Evolutionary conservation across 495 filamentous ascomycete species (phyloP).

Genomic region (Parathielavia appendiculata): DNA sequence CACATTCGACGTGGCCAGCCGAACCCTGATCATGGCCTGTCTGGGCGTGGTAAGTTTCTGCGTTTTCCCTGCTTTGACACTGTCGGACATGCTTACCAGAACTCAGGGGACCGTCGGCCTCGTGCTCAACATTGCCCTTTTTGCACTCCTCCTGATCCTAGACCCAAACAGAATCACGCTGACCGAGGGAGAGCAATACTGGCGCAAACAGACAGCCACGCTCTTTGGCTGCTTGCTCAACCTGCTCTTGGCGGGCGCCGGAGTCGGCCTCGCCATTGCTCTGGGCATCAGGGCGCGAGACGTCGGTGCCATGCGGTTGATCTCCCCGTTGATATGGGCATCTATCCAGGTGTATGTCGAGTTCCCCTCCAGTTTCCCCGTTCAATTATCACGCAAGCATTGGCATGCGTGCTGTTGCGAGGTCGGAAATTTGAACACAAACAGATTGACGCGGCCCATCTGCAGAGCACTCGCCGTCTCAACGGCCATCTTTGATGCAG

Average conservation of each 20-base stretch:
- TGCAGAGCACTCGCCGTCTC: conserved; percentile 21
- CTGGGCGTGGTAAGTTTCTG: conserved; percentile 20
- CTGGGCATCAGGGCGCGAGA: conserved; percentile 20
- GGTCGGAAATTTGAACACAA: conserved; percentile 9
- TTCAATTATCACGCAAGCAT: background rate
- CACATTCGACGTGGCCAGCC: conserved; percentile 13
- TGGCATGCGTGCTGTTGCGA: background rate
- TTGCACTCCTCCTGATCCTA: conserved; percentile 21
- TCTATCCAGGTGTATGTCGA: conserved; percentile 25
- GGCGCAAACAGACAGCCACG: conserved; percentile 28
- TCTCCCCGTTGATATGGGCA: conserved; percentile 23
- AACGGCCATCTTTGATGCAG: conserved; percentile 26
- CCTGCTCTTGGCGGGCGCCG: conserved; percentile 26
- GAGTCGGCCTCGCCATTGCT: conserved; percentile 21
- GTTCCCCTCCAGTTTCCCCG: too few relatives aligned
- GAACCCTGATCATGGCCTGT: conserved; percentile 18
- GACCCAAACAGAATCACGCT: conserved; percentile 22
- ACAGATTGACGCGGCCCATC: background rate
- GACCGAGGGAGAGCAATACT: conserved; percentile 33
- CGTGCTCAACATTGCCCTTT: conserved; percentile 22
- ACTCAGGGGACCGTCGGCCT: conserved; percentile 26
- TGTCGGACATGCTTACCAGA: background rate
- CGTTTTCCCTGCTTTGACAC: background rate
- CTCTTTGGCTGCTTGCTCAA: conserved; percentile 29
- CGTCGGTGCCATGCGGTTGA: conserved; percentile 18